Evolutionary conservation across 257 asterid species (phyloP).

Genomic region (Scutellaria galericulata): DNA sequence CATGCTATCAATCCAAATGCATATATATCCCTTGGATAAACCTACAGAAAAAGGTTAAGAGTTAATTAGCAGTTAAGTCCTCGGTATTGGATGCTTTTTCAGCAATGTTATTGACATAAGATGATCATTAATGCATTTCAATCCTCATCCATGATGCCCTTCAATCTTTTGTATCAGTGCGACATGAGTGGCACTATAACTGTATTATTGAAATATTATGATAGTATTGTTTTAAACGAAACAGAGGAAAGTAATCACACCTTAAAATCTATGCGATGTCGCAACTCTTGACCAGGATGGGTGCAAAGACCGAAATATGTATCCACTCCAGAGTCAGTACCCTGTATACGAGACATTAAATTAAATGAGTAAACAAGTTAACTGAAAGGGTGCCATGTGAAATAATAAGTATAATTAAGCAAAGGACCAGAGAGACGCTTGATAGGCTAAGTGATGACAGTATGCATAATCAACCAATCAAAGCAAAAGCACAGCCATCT

Average conservation of each 20-base stretch:
- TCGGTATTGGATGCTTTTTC: not conserved
- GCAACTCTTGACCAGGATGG: constrained; percentile 78
- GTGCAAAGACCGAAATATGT: constrained; percentile 97
- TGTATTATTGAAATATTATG: constrained; percentile 14
- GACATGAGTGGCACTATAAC: constrained; percentile 10
- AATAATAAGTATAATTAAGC: not conserved
- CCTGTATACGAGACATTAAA: constrained; percentile 48
- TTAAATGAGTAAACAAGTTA: constrained; percentile 21
- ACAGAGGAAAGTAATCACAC: constrained; percentile 34
- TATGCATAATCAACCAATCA: constrained; percentile 16
- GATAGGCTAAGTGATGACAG: not conserved
- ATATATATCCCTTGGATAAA: constrained; percentile 88
- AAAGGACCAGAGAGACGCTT: not conserved
- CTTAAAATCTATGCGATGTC: constrained; percentile 93
- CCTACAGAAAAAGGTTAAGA: constrained; percentile 49
- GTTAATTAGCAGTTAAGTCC: not conserved
- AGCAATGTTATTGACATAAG: constrained; percentile 10
- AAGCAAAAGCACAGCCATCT: not conserved
- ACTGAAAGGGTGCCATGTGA: constrained; percentile 2
- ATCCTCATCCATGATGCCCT: not conserved
- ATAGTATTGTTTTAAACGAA: not conserved
- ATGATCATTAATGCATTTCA: not conserved
- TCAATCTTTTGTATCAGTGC: constrained; percentile 7
- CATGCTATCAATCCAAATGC: constrained; percentile 95
- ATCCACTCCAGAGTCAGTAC: constrained; percentile 88